These are phyloP conservation scores for Cutaneotrichosporon cavernicola DNA, from an alignment of 1,284 basidiomycete species.

Conservation along the genomic window DNA sequence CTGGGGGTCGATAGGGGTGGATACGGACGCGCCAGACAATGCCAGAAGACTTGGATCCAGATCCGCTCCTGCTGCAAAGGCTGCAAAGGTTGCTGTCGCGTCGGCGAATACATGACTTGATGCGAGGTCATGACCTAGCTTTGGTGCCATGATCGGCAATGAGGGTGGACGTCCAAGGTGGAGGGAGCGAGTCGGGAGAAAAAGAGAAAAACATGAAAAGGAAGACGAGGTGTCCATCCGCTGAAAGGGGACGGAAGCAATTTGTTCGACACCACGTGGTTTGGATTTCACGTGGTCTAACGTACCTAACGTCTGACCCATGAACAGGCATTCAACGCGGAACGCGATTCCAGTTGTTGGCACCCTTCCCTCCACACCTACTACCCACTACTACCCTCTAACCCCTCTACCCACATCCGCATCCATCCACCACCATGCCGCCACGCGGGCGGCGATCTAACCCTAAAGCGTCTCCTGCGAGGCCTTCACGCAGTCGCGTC, in stretches of 20 bases:
- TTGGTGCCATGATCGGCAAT: conserved; percentile 1
- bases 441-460: conserved; percentile 20
- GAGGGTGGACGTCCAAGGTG: conserved; percentile 9
- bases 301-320: no score
- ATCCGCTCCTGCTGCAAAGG: not conserved
- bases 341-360: not conserved
- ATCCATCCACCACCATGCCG: conserved; percentile 19
- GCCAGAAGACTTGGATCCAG: conserved; percentile 23
- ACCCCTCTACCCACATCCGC: not conserved
- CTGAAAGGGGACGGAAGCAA: conserved; percentile 34
- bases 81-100: not conserved
- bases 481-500: conserved; percentile 17
- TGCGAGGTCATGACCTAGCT: conserved; percentile 4
- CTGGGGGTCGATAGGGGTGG: conserved; percentile 35
- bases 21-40: conserved; percentile 7
- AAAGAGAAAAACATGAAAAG: conserved; percentile 20
- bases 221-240: not conserved
- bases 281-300: no score
- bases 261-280: not conserved
- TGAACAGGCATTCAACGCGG: not conserved
- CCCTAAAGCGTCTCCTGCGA: conserved; percentile 11
- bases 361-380: not conserved
- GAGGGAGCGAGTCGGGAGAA: conserved; percentile 22
- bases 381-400: not conserved
- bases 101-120: not conserved